Evolutionary conservation across 495 filamentous ascomycete genomes (phyloP), one percentile per base, ranked within the genome.

Genomic region (Polyplosphaeria fusca): DNA sequence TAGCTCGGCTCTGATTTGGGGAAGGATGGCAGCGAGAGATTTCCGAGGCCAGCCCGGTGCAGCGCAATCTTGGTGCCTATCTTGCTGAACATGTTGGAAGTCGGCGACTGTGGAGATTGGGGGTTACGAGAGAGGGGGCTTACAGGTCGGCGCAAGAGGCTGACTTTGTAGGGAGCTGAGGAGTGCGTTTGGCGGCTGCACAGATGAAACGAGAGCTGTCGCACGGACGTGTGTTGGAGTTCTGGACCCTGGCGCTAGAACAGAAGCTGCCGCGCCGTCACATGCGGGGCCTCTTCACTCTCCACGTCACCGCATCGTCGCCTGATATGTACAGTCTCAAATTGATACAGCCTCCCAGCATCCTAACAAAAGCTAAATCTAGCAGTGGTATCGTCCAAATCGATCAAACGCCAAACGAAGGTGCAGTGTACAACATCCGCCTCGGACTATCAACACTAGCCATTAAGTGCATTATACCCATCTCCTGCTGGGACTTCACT

Each of bases 41-140:
- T 49, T 1, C 58, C 58, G 1, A 61, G 51, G 32, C 58, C 58
- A 7, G 58, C 58, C 38, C 30, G 42, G 32, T 55, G 58, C 18
- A 61, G 42, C 1, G 58, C 58, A 43, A 61, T 55, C 19, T 61
- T 61, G 20, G 58, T 61, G 16, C 23, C 27, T 32, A 61, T 32
- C 46, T 61, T 61, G 32, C 44, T 51, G 38, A 61, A 50, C 58
- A 61, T 61, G 32, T 16, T 37, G 16, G 42, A 4, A 16, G 52
- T 39, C 12, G 27, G 28, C 16, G 12, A 19, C 13, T 25, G 32
- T 5, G 5, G 26, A 38, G 13, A 37, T 20, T 30, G 12, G 47
- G 16, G 22, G 27, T 32, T 37, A 25, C 27, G 19, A 28, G 28
- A 9, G 18, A 39, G 47, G 13, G 4, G 18, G 24, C n/a, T n/a